A percentile compares a stretch with the other conserved stretches of the same genome.
Evolutionary conservation across 2,329 filamentous ascomycete genomes (phyloP).

Genomic region (Sclerotinia subarctica): DNA sequence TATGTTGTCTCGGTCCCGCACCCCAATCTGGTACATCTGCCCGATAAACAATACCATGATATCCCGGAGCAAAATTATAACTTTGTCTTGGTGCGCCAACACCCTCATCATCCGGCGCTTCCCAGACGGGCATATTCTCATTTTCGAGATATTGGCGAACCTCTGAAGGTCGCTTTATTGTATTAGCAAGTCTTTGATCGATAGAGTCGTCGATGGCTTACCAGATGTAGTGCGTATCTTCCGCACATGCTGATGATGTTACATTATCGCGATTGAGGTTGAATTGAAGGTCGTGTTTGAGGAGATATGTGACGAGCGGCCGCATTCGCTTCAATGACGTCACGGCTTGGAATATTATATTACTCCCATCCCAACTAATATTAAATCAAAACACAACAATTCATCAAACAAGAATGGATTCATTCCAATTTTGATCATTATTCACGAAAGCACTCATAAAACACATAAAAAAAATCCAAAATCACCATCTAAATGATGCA

Average conservation of each 20-base stretch:
- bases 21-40: slow-evolving; percentile 65
- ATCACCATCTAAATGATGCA: too few species aligned
- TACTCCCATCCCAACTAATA: not conserved
- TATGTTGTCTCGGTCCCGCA: slow-evolving; percentile 42
- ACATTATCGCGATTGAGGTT: slow-evolving; percentile 4
- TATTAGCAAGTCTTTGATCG: not conserved
- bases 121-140: slow-evolving; percentile 68
- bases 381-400: too few species aligned
- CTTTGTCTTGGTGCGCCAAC: slow-evolving; percentile 60
- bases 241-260: slow-evolving; percentile 36
- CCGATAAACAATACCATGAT: slow-evolving; percentile 80
- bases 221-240: slow-evolving; percentile 37
- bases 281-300: not conserved
- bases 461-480: too few species aligned
- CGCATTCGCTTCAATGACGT: slow-evolving; percentile 2
- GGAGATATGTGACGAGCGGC: not conserved
- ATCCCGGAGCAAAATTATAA: slow-evolving; percentile 91
- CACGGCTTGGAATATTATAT: not conserved
- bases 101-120: slow-evolving; percentile 68
- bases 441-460: too few species aligned
- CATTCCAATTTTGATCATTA: too few species aligned
- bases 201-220: slow-evolving; percentile 19
- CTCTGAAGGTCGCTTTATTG: slow-evolving; percentile 66
- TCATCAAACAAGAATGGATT: too few species aligned
- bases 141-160: slow-evolving; percentile 71